phyloP scores from a whole-genome alignment of 306 rosid species.

The Vigna reflexopilosa region DNA sequence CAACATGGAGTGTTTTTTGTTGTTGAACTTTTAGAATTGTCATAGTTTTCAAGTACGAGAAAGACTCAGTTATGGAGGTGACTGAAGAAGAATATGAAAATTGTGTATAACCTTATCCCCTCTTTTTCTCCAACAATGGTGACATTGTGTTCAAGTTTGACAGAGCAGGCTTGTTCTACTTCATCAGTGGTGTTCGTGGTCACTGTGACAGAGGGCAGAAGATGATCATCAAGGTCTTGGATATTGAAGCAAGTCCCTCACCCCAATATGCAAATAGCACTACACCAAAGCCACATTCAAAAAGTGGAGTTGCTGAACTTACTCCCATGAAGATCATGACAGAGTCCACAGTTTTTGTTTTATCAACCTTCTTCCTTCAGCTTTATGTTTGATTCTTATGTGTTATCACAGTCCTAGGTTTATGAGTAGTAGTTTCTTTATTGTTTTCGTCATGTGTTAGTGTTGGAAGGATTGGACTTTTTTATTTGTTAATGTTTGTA shows the following conservation, averaged over 20 bases:
- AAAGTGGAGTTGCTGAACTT: constrained; percentile 40
- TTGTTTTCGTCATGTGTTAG: neutral
- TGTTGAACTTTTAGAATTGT: constrained; percentile 1
- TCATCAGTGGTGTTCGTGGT: constrained; percentile 83
- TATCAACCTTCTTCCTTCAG: constrained; percentile 24
- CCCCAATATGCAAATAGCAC: constrained; percentile 34
- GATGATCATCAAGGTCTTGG: constrained; percentile 79
- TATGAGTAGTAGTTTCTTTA: neutral
- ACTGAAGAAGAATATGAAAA: constrained; percentile 70
- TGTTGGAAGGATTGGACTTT: constrained; percentile 4
- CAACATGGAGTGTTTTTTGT: neutral
- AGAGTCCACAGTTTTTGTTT: constrained; percentile 20
- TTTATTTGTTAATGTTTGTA: neutral
- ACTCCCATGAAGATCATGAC: constrained; percentile 26
- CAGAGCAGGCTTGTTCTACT: constrained; percentile 71
- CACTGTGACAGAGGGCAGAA: constrained; percentile 79
- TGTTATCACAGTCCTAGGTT: neutral
- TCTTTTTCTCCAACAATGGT: constrained; percentile 73
- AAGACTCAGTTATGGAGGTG: constrained; percentile 83
- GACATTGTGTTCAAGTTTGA: constrained; percentile 54
- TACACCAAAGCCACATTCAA: constrained; percentile 12
- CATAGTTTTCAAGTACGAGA: constrained; percentile 67
- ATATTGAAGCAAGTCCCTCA: too few relatives aligned
- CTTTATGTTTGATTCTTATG: constrained; percentile 41
- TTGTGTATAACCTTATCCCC: constrained; percentile 64